Conservation (phyloP, 139 green algal species). For the Diplosphaera chodatii region DNA sequence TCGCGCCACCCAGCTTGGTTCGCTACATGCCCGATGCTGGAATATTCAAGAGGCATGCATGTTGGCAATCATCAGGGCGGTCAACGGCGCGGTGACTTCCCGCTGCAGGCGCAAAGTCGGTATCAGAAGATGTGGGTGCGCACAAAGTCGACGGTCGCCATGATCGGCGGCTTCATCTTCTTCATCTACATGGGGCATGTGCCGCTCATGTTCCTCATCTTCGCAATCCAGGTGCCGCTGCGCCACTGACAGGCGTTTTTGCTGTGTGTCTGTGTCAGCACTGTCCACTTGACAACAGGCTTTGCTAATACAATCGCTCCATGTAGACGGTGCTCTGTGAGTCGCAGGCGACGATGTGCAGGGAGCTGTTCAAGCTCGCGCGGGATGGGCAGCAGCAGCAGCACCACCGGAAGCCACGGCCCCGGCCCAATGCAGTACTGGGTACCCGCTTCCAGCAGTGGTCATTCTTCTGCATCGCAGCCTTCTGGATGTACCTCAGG, state of each 20-base stretch:
- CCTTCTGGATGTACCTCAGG: conserved; percentile 89
- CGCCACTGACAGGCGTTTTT: no score
- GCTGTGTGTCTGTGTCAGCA: no score
- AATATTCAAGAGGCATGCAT: no score
- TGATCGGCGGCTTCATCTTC: conserved; percentile 65
- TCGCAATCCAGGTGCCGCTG: conserved; percentile 76
- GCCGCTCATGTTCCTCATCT: conserved; percentile 71
- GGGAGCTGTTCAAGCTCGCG: conserved; percentile 77
- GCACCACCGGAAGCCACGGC: conserved; percentile 44
- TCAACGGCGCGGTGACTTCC: background rate
- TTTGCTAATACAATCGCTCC: no score
- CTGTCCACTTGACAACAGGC: no score
- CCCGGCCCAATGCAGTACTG: background rate
- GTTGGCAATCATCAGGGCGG: no score
- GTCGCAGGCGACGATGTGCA: conserved; percentile 64
- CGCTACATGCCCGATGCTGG: no score
- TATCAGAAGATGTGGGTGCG: conserved; percentile 27
- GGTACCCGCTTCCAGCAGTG: conserved; percentile 55
- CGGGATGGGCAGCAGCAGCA: conserved; percentile 50
- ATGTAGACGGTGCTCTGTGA: no score
- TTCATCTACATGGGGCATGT: conserved; percentile 79
- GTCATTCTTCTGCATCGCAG: conserved; percentile 87
- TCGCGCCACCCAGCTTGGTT: no score
- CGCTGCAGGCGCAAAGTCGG: conserved; percentile 8
- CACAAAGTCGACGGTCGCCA: conserved; percentile 60